These are phyloP conservation scores for Cetraspora pellucida DNA, from an alignment of 192 early-diverging fungal species.

Conservation along the genomic window DNA sequence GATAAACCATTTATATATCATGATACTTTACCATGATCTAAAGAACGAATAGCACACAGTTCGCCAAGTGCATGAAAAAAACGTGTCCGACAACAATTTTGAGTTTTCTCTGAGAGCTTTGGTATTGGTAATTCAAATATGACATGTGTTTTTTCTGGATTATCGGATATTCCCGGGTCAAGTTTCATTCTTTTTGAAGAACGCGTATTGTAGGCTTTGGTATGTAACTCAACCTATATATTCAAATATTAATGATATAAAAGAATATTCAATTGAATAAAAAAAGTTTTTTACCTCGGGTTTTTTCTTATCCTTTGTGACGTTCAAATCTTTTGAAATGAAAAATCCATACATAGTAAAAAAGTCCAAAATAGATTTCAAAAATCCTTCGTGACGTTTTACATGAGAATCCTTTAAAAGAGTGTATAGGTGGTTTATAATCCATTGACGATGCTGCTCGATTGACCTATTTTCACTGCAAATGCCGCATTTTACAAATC, in stretches of 20 bases:
- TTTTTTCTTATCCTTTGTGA: slow-evolving; percentile 46
- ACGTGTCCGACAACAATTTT: slow-evolving; percentile 61
- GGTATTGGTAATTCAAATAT: slow-evolving; percentile 47
- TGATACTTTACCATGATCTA: slow-evolving; percentile 26
- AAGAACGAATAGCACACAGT: slow-evolving; percentile 57
- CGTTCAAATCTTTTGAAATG: slow-evolving; percentile 57
- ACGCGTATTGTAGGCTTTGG: neutral
- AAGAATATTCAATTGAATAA: neutral
- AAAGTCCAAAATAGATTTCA: slow-evolving; percentile 66
- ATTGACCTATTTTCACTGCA: slow-evolving; percentile 25
- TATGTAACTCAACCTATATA: neutral
- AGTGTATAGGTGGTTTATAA: slow-evolving; percentile 76
- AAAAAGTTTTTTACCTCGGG: slow-evolving; percentile 32
- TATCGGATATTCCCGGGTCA: neutral
- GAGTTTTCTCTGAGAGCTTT: slow-evolving; percentile 56
- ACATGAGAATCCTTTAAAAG: slow-evolving; percentile 74
- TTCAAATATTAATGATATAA: too few relatives aligned
- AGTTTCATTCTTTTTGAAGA: neutral
- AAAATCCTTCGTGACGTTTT: slow-evolving; percentile 77
- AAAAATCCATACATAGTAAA: slow-evolving; percentile 76
- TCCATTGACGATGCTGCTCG: slow-evolving; percentile 74
- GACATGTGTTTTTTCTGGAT: neutral
- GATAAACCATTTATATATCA: too few relatives aligned
- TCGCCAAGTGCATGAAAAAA: slow-evolving; percentile 74
- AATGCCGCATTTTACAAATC: neutral